phyloP scores from a whole-genome alignment of 139 green algal species.

The Trebouxia sp. region DNA sequence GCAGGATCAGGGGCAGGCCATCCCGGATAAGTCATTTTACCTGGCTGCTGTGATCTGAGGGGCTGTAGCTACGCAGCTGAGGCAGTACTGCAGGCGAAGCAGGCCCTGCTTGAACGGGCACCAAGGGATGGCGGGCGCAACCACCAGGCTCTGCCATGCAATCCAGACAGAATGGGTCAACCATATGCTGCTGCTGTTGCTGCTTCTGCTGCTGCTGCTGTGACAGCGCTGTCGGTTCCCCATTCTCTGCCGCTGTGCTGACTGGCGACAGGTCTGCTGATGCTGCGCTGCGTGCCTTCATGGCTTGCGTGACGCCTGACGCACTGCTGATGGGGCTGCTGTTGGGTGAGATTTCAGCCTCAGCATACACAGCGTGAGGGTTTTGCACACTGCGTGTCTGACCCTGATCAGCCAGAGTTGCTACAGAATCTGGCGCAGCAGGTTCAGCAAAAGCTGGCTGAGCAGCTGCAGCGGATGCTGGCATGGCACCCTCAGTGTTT shows the following conservation, averaged over 20 bases:
- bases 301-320: neutral
- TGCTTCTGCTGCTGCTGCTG: neutral
- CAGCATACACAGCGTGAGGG: too few relatives aligned
- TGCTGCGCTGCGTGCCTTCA: neutral
- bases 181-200: neutral
- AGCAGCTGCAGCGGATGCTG: neutral
- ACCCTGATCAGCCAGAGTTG: too few relatives aligned
- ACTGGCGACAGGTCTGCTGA: constrained; percentile 2
- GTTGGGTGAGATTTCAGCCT: too few relatives aligned
- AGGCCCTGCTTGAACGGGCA: too few relatives aligned
- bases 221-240: neutral
- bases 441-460: neutral
- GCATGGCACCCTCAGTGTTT: too few relatives aligned
- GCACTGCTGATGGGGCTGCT: too few relatives aligned
- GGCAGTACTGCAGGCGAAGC: too few relatives aligned
- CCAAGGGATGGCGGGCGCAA: neutral
- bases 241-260: too few relatives aligned
- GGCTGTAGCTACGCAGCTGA: too few relatives aligned
- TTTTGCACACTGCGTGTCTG: too few relatives aligned
- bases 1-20: too few relatives aligned
- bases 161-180: neutral
- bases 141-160: neutral
- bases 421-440: neutral
- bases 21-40: too few relatives aligned
- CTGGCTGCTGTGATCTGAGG: constrained; percentile 2